phyloP scores from a whole-genome alignment of 2,329 filamentous ascomycete species.

The Myriosclerotinia duriaeana region DNA sequence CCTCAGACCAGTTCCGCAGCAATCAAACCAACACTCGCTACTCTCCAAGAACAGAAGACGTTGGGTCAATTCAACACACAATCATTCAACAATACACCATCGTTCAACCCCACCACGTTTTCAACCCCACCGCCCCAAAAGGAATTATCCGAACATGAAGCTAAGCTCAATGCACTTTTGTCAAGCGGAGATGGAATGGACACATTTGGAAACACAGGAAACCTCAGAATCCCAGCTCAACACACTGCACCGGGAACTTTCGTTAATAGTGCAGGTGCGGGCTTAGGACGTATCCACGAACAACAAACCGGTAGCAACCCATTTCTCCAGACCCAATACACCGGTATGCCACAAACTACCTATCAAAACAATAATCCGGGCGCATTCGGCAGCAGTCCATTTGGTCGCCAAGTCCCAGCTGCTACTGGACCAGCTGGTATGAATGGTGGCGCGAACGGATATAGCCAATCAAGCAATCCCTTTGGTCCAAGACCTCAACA shows the following conservation, averaged over 20 bases:
- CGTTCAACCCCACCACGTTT: constrained; percentile 48
- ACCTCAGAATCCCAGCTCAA: constrained; percentile 90
- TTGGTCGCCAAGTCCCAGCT: constrained; percentile 50
- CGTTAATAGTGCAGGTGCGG: constrained; percentile 88
- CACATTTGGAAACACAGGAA: constrained; percentile 96
- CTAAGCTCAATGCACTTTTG: constrained; percentile 82
- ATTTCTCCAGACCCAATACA: constrained; percentile 82
- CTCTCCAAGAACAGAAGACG: constrained; percentile 81
- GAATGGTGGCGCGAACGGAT: constrained; percentile 50
- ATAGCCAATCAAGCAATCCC: constrained; percentile 48
- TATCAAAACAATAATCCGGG: constrained; percentile 48
- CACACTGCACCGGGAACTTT: constrained; percentile 96
- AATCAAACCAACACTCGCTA: constrained; percentile 68
- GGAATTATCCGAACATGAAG: constrained; percentile 62
- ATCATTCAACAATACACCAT: constrained; percentile 54
- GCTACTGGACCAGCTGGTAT: constrained; percentile 58
- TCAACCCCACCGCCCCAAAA: constrained; percentile 51
- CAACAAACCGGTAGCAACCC: constrained; percentile 75
- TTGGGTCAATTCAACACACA: constrained; percentile 47
- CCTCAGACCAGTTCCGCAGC: constrained; percentile 54
- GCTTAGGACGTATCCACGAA: constrained; percentile 64
- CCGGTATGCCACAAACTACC: constrained; percentile 65
- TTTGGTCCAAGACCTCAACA: constrained; percentile 55
- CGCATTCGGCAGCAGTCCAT: constrained; percentile 32
- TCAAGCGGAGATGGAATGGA: constrained; percentile 89